phyloP scores from a whole-genome alignment of 306 rosid genomes.

The Ziziphus jujuba region DNA sequence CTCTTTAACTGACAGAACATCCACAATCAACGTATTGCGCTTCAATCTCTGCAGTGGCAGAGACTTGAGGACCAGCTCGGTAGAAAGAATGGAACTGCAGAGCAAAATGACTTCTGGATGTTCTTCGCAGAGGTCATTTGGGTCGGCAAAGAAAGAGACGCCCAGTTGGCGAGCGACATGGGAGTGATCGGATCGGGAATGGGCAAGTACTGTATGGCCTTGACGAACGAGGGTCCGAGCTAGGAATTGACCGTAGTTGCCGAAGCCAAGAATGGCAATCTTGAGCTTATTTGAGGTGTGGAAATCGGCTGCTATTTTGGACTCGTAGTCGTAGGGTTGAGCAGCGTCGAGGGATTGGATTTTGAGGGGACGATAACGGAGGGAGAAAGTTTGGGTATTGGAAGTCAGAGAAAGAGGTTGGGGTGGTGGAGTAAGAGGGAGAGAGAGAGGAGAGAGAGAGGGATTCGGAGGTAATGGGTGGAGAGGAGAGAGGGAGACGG shows the following conservation, averaged over 20 bases:
- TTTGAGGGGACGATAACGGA: conserved; percentile 19
- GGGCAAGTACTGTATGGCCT: not conserved
- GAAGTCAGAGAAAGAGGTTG: not conserved
- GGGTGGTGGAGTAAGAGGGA: conserved; percentile 3
- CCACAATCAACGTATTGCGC: conserved; percentile 70
- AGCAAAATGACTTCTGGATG: conserved; percentile 13
- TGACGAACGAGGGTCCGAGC: conserved; percentile 45
- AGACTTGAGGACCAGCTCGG: conserved; percentile 49
- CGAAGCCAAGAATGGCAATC: conserved; percentile 68
- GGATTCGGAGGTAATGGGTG: conserved; percentile 19
- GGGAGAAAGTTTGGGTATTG: not conserved
- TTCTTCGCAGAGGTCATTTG: conserved; percentile 4
- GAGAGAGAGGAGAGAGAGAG: not conserved
- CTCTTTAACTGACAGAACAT: conserved; percentile 82
- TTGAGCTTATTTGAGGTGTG: conserved; percentile 50
- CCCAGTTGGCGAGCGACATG: not conserved
- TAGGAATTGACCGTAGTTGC: conserved; percentile 81
- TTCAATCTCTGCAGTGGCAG: conserved; percentile 66
- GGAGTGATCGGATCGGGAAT: conserved; percentile 8
- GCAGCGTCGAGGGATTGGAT: conserved; percentile 72
- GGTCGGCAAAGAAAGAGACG: conserved; percentile 2
- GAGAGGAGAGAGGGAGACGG: conserved; percentile 40
- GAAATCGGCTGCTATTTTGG: conserved; percentile 53
- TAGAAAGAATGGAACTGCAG: conserved; percentile 10
- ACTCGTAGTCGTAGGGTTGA: conserved; percentile 61